A percentile compares a stretch with the other conserved stretches of the same genome.
These are phyloP conservation scores for Epichloe coenophiala DNA, from an alignment of 2,329 filamentous ascomycete genomes.

Conservation along the genomic window DNA sequence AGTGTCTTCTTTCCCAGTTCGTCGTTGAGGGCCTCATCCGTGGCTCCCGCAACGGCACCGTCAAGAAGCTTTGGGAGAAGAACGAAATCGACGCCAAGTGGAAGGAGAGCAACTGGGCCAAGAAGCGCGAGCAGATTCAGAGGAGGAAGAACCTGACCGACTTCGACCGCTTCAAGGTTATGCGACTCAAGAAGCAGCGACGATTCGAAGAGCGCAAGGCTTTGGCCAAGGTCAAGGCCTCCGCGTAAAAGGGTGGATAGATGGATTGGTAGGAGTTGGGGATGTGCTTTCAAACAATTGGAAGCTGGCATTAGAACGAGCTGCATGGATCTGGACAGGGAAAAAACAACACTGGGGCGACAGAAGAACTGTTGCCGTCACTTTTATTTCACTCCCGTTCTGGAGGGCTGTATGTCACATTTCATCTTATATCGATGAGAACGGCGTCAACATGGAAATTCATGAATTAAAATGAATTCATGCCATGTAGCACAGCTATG, in stretches of 20 bases:
- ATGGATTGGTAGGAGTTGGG: constrained; percentile 19
- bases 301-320: constrained; percentile 24
- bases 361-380: constrained; percentile 27
- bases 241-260: constrained; percentile 43
- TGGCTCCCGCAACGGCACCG: constrained; percentile 64
- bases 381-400: constrained; percentile 33
- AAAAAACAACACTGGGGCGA: constrained; percentile 20
- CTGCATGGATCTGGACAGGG: constrained; percentile 21
- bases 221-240: constrained; percentile 80
- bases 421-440: constrained; percentile 42
- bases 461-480: constrained; percentile 30
- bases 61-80: constrained; percentile 86
- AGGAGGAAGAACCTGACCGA: constrained; percentile 87
- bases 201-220: constrained; percentile 97
- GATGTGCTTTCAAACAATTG: constrained; percentile 16
- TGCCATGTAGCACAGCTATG: constrained; percentile 16
- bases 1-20: constrained; percentile 80
- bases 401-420: constrained; percentile 53
- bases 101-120: constrained; percentile 82
- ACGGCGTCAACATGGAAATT: constrained; percentile 55
- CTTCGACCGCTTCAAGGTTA: constrained; percentile 99
- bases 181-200: constrained; percentile 98
- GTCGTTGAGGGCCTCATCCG: constrained; percentile 77
- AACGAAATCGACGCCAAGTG: constrained; percentile 86
- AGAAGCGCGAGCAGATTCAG: constrained; percentile 77